These are phyloP conservation scores for Penicillium arizonense DNA, from an alignment of 495 filamentous ascomycete species.

Conservation along the genomic window DNA sequence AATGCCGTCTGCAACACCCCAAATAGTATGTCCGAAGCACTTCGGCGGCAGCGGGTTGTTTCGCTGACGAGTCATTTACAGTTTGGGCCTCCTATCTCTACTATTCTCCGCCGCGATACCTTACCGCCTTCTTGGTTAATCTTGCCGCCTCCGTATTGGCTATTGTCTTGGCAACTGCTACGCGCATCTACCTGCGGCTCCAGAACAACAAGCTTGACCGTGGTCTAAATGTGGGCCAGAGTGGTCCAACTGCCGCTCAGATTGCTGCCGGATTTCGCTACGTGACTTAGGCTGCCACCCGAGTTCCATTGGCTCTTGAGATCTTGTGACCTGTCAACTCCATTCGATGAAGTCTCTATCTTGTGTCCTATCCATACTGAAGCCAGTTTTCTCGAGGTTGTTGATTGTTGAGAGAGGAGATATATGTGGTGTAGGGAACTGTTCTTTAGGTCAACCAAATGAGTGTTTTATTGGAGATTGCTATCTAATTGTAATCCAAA, in stretches of 20 bases:
- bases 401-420: no score
- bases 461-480: no score
- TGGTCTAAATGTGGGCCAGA: conserved; percentile 15
- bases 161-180: conserved; percentile 6
- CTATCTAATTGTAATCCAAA: no score
- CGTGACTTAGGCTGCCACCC: no score
- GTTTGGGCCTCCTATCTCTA: conserved; percentile 16
- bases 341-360: no score
- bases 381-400: no score
- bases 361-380: no score
- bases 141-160: conserved; percentile 7
- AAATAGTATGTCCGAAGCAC: conserved; percentile 6
- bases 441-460: no score
- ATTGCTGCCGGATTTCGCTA: conserved; percentile 12
- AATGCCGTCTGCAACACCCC: conserved; percentile 15
- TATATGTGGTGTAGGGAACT: no score
- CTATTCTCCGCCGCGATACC: conserved; percentile 10
- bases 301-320: no score
- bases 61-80: background rate
- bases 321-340: no score
- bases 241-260: conserved; percentile 22
- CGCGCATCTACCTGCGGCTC: conserved; percentile 11
- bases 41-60: background rate
- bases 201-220: conserved; percentile 24
- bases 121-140: conserved; percentile 13